These are phyloP conservation scores for Tylopilus sp. DNA, from an alignment of 1,284 basidiomycete species.

Conservation along the genomic window DNA sequence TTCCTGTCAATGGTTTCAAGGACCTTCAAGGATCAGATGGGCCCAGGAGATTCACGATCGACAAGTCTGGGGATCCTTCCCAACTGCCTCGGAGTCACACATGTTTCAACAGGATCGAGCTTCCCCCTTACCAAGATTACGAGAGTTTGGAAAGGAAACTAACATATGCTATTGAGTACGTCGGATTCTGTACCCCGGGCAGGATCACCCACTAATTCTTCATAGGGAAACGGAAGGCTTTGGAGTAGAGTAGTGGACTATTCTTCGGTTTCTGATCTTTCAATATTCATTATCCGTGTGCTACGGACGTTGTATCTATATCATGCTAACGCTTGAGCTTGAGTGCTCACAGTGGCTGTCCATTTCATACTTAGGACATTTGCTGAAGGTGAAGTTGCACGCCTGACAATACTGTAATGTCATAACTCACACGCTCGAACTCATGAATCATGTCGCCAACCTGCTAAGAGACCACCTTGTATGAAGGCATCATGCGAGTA, in stretches of 20 bases:
- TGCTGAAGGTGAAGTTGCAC: no score
- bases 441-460: not conserved
- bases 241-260: conserved; percentile 29
- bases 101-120: conserved; percentile 89
- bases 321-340: conserved; percentile 5
- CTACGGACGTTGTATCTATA: conserved; percentile 14
- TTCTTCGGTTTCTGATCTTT: conserved; percentile 3
- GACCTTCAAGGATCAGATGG: conserved; percentile 98
- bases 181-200: conserved; percentile 15
- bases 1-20: conserved; percentile 99
- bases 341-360: not conserved
- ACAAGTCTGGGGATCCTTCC: conserved; percentile 91
- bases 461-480: not conserved
- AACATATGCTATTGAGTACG: conserved; percentile 85
- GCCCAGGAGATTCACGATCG: conserved; percentile 91
- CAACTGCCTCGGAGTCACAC: conserved; percentile 89
- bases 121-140: conserved; percentile 90
- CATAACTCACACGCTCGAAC: conserved; percentile 4
- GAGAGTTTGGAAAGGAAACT: conserved; percentile 88
- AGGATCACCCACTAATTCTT: conserved; percentile 3
- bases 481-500: conserved; percentile 44
- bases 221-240: conserved; percentile 63
- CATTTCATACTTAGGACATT: conserved; percentile 1
- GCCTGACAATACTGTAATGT: no score
- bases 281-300: not conserved